phyloP scores from a whole-genome alignment of 208 protist genomes.

The Trypanosoma vivax region DNA sequence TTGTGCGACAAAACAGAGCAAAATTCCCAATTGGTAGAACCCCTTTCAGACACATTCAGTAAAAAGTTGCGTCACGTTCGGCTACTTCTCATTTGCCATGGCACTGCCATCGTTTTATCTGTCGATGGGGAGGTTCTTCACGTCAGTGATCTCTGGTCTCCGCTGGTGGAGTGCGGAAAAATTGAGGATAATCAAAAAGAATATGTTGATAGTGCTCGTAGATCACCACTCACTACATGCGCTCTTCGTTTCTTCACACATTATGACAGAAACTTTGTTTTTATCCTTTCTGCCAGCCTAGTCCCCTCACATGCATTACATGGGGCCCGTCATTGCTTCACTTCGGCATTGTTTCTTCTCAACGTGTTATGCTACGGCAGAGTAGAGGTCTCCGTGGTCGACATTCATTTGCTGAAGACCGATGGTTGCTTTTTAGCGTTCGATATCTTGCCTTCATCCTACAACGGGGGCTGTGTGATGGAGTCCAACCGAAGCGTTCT shows the following conservation, averaged over 20 bases:
- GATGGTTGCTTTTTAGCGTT: conserved; percentile 13
- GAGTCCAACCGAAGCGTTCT: not conserved
- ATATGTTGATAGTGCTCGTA: not conserved
- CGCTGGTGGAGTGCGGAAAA: not conserved
- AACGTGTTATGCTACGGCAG: no score
- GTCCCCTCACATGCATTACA: not conserved
- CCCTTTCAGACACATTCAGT: no score
- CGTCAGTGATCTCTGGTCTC: conserved; percentile 5
- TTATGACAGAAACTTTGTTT: conserved; percentile 1
- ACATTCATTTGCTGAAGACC: not conserved
- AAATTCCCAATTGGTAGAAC: no score
- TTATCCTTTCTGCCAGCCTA: conserved; percentile 1
- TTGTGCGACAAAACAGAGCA: not conserved
- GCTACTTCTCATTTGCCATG: conserved; percentile 7
- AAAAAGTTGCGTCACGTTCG: no score
- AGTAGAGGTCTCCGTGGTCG: conserved; percentile 2
- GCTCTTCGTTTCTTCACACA: conserved; percentile 7
- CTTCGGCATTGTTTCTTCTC: conserved; percentile 13
- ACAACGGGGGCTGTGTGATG: no score
- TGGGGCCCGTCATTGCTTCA: not conserved
- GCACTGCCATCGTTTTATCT: conserved; percentile 8
- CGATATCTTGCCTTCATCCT: not conserved
- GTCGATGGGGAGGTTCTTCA: not conserved
- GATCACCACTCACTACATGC: conserved; percentile 4
- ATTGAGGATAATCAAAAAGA: not conserved